Conservation (phyloP, 148 eudicot genomes). For the Simmondsia chinensis region DNA sequence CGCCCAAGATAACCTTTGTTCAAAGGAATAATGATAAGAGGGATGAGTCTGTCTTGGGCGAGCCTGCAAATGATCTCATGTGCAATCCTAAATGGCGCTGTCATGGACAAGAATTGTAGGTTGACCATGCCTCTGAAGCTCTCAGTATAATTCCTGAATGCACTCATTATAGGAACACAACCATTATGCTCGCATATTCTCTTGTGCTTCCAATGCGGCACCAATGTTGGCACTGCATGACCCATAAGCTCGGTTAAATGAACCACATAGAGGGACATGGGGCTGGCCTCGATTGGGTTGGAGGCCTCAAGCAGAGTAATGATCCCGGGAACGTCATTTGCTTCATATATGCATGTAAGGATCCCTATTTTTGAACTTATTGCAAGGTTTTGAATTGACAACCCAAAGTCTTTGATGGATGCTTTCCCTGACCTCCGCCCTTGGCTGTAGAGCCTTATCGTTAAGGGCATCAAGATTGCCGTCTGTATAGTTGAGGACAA, state of each 20-base stretch:
- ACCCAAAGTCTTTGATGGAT: not conserved
- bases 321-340: slow-evolving; percentile 15
- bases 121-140: not conserved
- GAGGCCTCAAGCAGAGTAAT: slow-evolving; percentile 15
- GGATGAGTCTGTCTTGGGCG: slow-evolving; percentile 8
- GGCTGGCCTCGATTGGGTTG: slow-evolving; percentile 4
- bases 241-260: slow-evolving; percentile 22
- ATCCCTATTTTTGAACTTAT: slow-evolving; percentile 9
- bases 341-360: slow-evolving; percentile 14
- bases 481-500: slow-evolving; percentile 3
- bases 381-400: slow-evolving; percentile 1
- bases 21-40: slow-evolving; percentile 23
- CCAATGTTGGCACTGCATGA: slow-evolving; percentile 12
- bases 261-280: slow-evolving; percentile 10
- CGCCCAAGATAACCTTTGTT: not conserved
- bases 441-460: not conserved
- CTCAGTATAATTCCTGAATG: not conserved
- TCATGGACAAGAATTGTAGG: slow-evolving; percentile 18
- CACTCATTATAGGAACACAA: slow-evolving; percentile 11
- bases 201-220: slow-evolving; percentile 8
- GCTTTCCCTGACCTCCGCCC: not conserved
- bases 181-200: slow-evolving; percentile 11
- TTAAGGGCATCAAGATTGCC: slow-evolving; percentile 7
- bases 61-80: slow-evolving; percentile 11
- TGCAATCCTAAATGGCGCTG: slow-evolving; percentile 13